Percentiles rank a stretch among this genome's conserved stretches.
Conservation (phyloP, 306 rosid species). For the Quercus cerris region DNA sequence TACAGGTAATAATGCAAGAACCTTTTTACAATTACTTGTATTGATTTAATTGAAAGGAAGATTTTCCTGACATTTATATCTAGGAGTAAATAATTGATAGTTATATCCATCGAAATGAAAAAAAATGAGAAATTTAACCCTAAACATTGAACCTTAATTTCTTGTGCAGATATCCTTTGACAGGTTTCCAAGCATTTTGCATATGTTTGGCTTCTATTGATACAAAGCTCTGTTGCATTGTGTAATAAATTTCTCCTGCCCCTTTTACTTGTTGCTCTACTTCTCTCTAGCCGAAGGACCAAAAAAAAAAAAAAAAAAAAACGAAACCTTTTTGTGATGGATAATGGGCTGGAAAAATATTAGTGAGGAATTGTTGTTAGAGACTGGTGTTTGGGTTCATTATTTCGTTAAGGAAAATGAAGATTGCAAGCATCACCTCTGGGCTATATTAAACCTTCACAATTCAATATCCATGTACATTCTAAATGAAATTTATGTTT, state of each 20-base stretch:
- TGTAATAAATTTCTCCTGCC: constrained; percentile 27
- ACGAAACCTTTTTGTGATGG: no score
- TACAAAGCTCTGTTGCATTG: constrained; percentile 78
- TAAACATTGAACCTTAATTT: constrained; percentile 12
- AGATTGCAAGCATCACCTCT: no score
- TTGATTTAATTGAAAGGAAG: background rate
- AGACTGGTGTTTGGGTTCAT: no score
- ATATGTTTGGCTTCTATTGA: constrained; percentile 85
- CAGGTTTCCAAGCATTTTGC: constrained; percentile 96
- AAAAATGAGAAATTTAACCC: background rate
- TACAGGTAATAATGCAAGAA: constrained; percentile 55
- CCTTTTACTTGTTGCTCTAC: constrained; percentile 37
- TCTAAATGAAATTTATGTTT: no score
- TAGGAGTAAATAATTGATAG: background rate
- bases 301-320: no score
- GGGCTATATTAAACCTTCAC: no score
- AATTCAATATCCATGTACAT: no score
- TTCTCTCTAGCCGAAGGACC: constrained; percentile 31
- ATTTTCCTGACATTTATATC: background rate
- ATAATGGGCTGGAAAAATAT: no score
- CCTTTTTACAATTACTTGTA: background rate
- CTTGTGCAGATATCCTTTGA: constrained; percentile 77
- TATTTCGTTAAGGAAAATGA: no score
- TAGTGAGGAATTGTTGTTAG: no score
- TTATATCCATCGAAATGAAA: background rate